phyloP scores from a whole-genome alignment of 1,139 yeast species.

The Suhomyces ambrosiae region DNA sequence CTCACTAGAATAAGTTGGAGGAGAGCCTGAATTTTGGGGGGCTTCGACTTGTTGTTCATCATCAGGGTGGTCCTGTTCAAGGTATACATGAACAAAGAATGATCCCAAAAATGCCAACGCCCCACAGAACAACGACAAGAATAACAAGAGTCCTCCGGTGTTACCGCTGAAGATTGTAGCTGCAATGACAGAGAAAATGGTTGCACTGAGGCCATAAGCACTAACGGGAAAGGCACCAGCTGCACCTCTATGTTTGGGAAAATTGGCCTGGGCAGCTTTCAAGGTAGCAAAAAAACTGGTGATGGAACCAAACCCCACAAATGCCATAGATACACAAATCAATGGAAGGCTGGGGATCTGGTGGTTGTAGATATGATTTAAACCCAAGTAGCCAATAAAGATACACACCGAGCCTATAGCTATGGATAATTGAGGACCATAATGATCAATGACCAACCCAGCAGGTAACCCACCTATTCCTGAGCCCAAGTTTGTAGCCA shows the following conservation, averaged over 20 bases:
- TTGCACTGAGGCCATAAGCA: conserved; percentile 55
- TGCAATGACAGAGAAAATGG: conserved; percentile 46
- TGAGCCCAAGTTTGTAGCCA: conserved; percentile 63
- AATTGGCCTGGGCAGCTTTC: conserved; percentile 69
- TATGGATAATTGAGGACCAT: conserved; percentile 57
- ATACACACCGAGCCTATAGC: conserved; percentile 55
- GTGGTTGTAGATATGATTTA: conserved; percentile 34
- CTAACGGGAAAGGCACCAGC: conserved; percentile 69
- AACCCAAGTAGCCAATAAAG: conserved; percentile 42
- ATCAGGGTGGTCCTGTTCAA: conserved; percentile 24
- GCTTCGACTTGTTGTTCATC: conserved; percentile 4
- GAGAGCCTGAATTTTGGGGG: not conserved
- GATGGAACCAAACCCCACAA: conserved; percentile 68
- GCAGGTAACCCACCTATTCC: conserved; percentile 71
- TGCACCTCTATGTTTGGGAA: conserved; percentile 68
- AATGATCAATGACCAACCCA: conserved; percentile 62
- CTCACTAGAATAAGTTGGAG: conserved; percentile 7
- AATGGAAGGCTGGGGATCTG: conserved; percentile 26
- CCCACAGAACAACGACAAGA: conserved; percentile 43
- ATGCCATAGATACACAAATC: conserved; percentile 43
- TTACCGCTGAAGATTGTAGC: conserved; percentile 46
- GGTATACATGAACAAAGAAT: conserved; percentile 39
- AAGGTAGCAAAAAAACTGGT: conserved; percentile 65
- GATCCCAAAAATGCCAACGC: conserved; percentile 38
- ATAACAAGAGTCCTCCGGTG: conserved; percentile 43